phyloP scores from a whole-genome alignment of 2,329 filamentous ascomycete species.

The Calonectria henricotiae region DNA sequence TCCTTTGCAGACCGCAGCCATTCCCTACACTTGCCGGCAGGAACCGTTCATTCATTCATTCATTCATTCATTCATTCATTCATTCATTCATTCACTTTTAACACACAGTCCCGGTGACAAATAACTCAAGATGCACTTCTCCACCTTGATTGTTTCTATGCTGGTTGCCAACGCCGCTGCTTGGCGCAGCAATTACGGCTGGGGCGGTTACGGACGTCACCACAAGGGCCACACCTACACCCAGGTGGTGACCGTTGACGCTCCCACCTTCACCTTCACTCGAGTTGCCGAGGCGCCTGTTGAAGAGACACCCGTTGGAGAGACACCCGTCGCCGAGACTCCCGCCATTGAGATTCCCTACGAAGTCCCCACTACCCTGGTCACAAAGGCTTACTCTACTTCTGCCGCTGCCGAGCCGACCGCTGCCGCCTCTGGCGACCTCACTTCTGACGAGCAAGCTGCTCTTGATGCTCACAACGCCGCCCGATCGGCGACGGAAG shows the following conservation, averaged over 20 bases:
- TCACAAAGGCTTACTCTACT: slow-evolving; percentile 30
- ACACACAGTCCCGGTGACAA: slow-evolving; percentile 34
- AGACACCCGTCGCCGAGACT: slow-evolving; percentile 36
- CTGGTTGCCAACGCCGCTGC: slow-evolving; percentile 44
- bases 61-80: slow-evolving; percentile 25
- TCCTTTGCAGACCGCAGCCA: slow-evolving; percentile 30
- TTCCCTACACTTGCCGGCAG: slow-evolving; percentile 32
- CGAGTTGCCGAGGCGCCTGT: neutral
- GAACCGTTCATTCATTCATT: slow-evolving; percentile 34
- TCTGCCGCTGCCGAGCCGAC: slow-evolving; percentile 28
- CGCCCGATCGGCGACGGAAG: slow-evolving; percentile 44
- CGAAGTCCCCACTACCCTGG: slow-evolving; percentile 22
- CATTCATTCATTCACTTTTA: slow-evolving; percentile 16
- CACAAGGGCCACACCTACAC: slow-evolving; percentile 41
- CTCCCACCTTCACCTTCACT: slow-evolving; percentile 13
- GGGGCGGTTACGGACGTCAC: neutral
- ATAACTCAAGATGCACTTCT: slow-evolving; percentile 38
- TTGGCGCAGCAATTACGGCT: slow-evolving; percentile 20
- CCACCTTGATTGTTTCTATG: slow-evolving; percentile 30
- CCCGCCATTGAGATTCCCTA: slow-evolving; percentile 17
- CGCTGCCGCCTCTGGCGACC: slow-evolving; percentile 28
- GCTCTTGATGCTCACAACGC: slow-evolving; percentile 51
- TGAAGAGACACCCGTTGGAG: slow-evolving; percentile 17
- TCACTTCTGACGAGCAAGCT: slow-evolving; percentile 46
- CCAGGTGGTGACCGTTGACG: slow-evolving; percentile 39